Evolutionary conservation across 2,329 filamentous ascomycete species (phyloP).

Genomic region (Harringtonia lauricola): DNA sequence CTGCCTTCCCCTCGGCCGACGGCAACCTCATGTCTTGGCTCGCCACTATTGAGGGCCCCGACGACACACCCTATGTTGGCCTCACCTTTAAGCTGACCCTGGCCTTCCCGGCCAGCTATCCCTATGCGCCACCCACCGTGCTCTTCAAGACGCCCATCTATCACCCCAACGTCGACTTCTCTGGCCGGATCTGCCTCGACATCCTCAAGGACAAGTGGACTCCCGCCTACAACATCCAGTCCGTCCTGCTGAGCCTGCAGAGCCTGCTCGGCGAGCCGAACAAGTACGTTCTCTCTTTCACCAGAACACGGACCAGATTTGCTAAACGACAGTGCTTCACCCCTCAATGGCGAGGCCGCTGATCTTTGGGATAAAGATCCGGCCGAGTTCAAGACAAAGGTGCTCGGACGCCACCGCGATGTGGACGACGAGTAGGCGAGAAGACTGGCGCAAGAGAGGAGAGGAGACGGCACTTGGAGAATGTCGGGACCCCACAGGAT

Average conservation of each 20-base stretch:
- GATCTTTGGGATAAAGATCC: conserved; percentile 89
- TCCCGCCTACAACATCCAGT: conserved; percentile 92
- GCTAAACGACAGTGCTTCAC: conserved; percentile 58
- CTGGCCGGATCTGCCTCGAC: conserved; percentile 90
- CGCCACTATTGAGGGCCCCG: conserved; percentile 84
- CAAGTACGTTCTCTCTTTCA: conserved; percentile 56
- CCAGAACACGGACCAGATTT: background rate
- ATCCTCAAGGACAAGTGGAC: conserved; percentile 99
- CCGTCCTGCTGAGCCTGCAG: conserved; percentile 84
- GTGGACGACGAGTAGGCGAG: conserved; percentile 46
- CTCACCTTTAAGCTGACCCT: conserved; percentile 89
- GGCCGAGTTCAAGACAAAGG: conserved; percentile 75
- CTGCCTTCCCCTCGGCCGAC: conserved; percentile 84
- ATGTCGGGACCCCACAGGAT: conserved; percentile 5
- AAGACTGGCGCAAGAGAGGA: background rate
- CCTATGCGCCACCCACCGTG: conserved; percentile 81
- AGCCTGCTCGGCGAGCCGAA: conserved; percentile 94
- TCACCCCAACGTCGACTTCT: conserved; percentile 97
- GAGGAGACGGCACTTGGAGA: background rate
- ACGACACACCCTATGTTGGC: conserved; percentile 80
- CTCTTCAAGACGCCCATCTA: conserved; percentile 98
- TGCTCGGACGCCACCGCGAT: conserved; percentile 50
- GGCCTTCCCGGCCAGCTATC: conserved; percentile 84
- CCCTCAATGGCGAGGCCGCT: conserved; percentile 90
- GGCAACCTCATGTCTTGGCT: conserved; percentile 89